Conservation (phyloP, 208 protist genomes). For the Trypanosoma cruzi region DNA sequence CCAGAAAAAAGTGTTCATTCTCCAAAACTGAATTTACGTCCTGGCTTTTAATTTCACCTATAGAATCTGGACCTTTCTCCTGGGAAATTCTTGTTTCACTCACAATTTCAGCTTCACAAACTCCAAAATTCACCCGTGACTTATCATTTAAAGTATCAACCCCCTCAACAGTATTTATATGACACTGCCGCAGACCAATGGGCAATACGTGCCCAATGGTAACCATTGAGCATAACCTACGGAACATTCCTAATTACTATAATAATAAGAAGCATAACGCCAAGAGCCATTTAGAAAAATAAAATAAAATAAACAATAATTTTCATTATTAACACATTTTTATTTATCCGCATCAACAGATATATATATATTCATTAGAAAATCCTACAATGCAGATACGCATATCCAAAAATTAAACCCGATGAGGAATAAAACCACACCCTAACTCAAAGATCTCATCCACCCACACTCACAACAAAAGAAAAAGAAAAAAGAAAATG, state of each 20-base stretch:
- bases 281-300: not conserved
- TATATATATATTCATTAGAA: too few relatives aligned
- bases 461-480: too few relatives aligned
- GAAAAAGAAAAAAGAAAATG: too few relatives aligned
- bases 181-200: not conserved
- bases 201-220: not conserved
- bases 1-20: constrained; percentile 45
- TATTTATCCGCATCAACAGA: too few relatives aligned
- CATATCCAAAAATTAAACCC: too few relatives aligned
- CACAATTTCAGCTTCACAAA: constrained; percentile 51
- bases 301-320: too few relatives aligned
- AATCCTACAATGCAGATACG: too few relatives aligned
- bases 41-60: constrained; percentile 31
- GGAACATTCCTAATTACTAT: constrained; percentile 15
- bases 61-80: constrained; percentile 7
- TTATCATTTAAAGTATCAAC: not conserved
- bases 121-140: not conserved
- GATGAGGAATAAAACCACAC: too few relatives aligned
- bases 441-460: too few relatives aligned
- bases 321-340: too few relatives aligned
- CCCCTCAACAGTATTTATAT: not conserved
- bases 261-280: too few relatives aligned
- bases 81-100: constrained; percentile 34
- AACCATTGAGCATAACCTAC: not conserved
- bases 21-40: constrained; percentile 50